phyloP scores from a whole-genome alignment of 345 rosid species.

The Pugionium cornutum region DNA sequence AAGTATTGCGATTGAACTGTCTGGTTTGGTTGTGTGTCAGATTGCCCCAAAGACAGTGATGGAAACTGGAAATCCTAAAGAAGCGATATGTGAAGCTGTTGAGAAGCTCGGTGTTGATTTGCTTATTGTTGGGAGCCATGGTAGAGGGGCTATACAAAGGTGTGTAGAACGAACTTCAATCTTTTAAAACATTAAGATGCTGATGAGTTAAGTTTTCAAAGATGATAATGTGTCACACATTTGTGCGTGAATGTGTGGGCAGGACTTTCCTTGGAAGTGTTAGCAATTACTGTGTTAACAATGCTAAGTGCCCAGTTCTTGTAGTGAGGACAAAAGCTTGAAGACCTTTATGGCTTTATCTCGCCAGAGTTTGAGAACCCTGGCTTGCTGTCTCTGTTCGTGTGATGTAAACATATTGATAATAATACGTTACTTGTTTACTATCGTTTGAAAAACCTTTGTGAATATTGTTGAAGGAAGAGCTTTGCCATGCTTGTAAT shows the following conservation, averaged over 20 bases:
- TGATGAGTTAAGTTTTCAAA: not conserved
- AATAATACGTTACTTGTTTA: slow-evolving; percentile 9
- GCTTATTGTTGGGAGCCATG: slow-evolving; percentile 48
- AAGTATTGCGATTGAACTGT: not conserved
- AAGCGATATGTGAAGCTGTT: slow-evolving; percentile 59
- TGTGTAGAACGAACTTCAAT: slow-evolving; percentile 20
- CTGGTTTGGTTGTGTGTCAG: slow-evolving; percentile 38
- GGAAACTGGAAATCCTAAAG: slow-evolving; percentile 60
- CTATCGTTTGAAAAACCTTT: slow-evolving; percentile 11
- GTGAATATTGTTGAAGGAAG: slow-evolving; percentile 18
- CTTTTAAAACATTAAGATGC: not conserved
- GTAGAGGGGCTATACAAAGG: slow-evolving; percentile 47
- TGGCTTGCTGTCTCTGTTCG: slow-evolving; percentile 1
- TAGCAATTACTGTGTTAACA: slow-evolving; percentile 51
- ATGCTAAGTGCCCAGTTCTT: slow-evolving; percentile 62
- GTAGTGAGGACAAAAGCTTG: slow-evolving; percentile 45
- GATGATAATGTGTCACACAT: not conserved
- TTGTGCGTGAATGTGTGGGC: not conserved
- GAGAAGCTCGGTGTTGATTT: slow-evolving; percentile 58
- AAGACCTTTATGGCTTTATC: not conserved
- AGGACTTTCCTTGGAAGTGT: slow-evolving; percentile 53
- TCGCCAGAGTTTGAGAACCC: not conserved
- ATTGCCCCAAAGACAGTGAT: slow-evolving; percentile 50
- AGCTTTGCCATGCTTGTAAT: not conserved
- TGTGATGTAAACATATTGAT: slow-evolving; percentile 22